Evolutionary conservation across 2,329 filamentous ascomycete genomes (phyloP).

Genomic region (Fusarium armeniacum): DNA sequence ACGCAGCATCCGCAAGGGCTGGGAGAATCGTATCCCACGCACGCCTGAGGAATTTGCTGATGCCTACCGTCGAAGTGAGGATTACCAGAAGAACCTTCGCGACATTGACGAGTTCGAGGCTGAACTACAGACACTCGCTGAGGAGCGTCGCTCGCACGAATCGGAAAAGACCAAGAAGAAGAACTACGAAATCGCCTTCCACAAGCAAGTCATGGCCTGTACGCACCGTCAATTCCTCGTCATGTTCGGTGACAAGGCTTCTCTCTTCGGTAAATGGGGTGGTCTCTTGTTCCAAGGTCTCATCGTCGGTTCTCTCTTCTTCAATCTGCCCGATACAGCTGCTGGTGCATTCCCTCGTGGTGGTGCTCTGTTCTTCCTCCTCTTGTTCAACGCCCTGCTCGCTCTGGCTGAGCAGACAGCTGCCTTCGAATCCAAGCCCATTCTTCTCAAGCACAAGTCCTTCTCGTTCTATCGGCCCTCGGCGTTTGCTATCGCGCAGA

Average conservation of each 20-base stretch:
- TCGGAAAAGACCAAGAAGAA: constrained; percentile 77
- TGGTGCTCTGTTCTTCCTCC: constrained; percentile 64
- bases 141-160: constrained; percentile 68
- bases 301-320: constrained; percentile 85
- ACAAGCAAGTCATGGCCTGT: constrained; percentile 77
- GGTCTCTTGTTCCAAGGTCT: constrained; percentile 81
- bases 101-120: constrained; percentile 75
- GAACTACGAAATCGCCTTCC: constrained; percentile 82
- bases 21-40: constrained; percentile 75
- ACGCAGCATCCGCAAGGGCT: constrained; percentile 75
- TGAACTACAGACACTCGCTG: constrained; percentile 66
- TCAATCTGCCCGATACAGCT: constrained; percentile 72
- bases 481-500: constrained; percentile 69
- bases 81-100: constrained; percentile 70
- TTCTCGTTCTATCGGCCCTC: constrained; percentile 76
- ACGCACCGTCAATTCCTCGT: constrained; percentile 85
- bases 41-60: constrained; percentile 75
- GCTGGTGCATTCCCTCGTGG: constrained; percentile 72
- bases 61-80: constrained; percentile 74
- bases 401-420: constrained; percentile 81
- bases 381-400: constrained; percentile 72
- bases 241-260: constrained; percentile 79
- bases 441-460: constrained; percentile 77
- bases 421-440: constrained; percentile 73
- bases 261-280: constrained; percentile 83